Percentiles rank a stretch among this genome's conserved stretches.
These are phyloP conservation scores for Brasilioporus rufonigricans DNA, from an alignment of 768 basidiomycete genomes.

Conservation along the genomic window DNA sequence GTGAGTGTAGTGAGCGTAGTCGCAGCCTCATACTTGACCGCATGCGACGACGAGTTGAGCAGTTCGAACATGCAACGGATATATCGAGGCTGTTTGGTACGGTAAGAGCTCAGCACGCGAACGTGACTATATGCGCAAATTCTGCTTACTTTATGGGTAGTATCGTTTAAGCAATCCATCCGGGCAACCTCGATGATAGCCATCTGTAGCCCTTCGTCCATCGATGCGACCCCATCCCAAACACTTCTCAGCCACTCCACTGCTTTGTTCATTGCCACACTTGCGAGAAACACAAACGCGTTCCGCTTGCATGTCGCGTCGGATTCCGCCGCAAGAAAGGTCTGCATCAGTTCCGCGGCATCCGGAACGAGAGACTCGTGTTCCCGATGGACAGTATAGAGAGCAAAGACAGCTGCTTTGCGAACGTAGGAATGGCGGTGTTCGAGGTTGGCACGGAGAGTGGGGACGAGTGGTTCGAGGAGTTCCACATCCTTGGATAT, in stretches of 20 bases:
- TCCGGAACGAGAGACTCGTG: slow-evolving; percentile 96
- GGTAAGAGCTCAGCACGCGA: slow-evolving; percentile 5
- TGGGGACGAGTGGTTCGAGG: slow-evolving; percentile 93
- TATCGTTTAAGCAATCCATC: slow-evolving; percentile 83
- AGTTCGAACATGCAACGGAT: slow-evolving; percentile 93
- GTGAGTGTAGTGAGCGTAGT: slow-evolving; percentile 92
- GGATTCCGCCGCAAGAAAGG: slow-evolving; percentile 93
- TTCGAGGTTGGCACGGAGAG: slow-evolving; percentile 90
- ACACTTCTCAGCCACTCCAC: slow-evolving; percentile 88
- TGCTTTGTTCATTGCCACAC: slow-evolving; percentile 84
- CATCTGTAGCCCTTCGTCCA: slow-evolving; percentile 96
- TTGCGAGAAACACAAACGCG: slow-evolving; percentile 91
- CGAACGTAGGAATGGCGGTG: slow-evolving; percentile 97
- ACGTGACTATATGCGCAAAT: not conserved
- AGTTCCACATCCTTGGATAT: slow-evolving; percentile 90
- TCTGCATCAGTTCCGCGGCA: slow-evolving; percentile 92
- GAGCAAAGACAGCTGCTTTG: slow-evolving; percentile 96
- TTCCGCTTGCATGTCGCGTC: slow-evolving; percentile 97
- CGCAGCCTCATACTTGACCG: slow-evolving; percentile 97
- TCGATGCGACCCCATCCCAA: slow-evolving; percentile 73
- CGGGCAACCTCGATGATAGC: slow-evolving; percentile 92
- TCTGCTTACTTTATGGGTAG: slow-evolving; percentile 69
- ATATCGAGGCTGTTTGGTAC: slow-evolving; percentile 70
- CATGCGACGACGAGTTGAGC: slow-evolving; percentile 83
- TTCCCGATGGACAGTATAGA: slow-evolving; percentile 91